Evolutionary conservation across 2,329 filamentous ascomycete genomes (phyloP), one percentile per base, ranked within the genome.

Genomic region (Calonectria naviculata): DNA sequence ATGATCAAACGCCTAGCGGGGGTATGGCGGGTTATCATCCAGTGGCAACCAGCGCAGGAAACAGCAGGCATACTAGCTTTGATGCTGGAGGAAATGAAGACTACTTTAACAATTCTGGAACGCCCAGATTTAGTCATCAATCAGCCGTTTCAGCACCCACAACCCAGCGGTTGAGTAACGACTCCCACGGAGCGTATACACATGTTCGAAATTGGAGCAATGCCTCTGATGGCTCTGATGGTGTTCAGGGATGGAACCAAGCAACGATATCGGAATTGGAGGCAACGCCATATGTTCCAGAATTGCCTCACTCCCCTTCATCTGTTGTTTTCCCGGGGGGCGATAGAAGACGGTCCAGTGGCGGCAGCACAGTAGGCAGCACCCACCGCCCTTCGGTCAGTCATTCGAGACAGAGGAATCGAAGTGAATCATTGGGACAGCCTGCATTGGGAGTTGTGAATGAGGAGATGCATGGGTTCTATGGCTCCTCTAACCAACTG

Each of bases 401-500:
- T 1, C 78, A 80, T 31, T 77, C 78, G 19, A 77, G 81, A 19
- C 73, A 71, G 69, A 73, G 76, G 70, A 67, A 69, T 58, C 71
- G 77, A 6, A 78, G 76, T 21, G 77, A 78, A 34, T 78, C 77
- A 0, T 41, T 74, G 2, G 76, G 75, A 0, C 76, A 76, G 44
- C 70, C 70, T 6, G 62, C 74, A 41, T 69, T 82, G 36, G 76
- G 74, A 21, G 74, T 77, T 3, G 84, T 88, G 36, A 81, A 78
- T 52, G 87, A 89, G 74, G 85, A 87, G 68, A 81, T 87, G 62
- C 87, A 89, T 64, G 87, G 87, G 4, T 84, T 87, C 42, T 85
- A 88, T 67, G 87, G 87, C 1, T 83, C 86, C 1, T 67, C 76
- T 4, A 78, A 85, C 60, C 77, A 80, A 1, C 81, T 82, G 10